A percentile compares a stretch with the other conserved stretches of the same genome.
These are phyloP conservation scores for Mycena pura DNA, from an alignment of 768 basidiomycete genomes.

Conservation along the genomic window DNA sequence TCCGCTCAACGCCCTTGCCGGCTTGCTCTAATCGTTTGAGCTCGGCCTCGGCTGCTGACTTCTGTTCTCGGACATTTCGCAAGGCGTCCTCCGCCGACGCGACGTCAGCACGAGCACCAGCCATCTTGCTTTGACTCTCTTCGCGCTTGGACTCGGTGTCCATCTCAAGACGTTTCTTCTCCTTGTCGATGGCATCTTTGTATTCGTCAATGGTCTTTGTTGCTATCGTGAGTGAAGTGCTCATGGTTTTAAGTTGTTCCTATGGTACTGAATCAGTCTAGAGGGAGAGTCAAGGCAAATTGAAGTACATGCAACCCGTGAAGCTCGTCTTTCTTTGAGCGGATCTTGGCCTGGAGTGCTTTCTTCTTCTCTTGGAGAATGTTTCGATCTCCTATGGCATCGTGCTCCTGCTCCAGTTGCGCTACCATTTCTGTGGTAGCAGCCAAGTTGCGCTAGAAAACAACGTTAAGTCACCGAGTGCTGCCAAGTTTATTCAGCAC, in stretches of 20 bases:
- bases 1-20: slow-evolving; percentile 45
- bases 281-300: not conserved
- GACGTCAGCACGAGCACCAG: slow-evolving; percentile 49
- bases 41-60: slow-evolving; percentile 37
- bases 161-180: slow-evolving; percentile 58
- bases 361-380: slow-evolving; percentile 48
- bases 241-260: slow-evolving; percentile 60
- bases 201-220: slow-evolving; percentile 45
- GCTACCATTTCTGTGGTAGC: slow-evolving; percentile 40
- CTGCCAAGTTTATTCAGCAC: slow-evolving; percentile 35
- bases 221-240: slow-evolving; percentile 41
- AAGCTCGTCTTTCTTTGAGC: slow-evolving; percentile 52
- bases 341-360: slow-evolving; percentile 48
- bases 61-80: slow-evolving; percentile 29
- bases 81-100: slow-evolving; percentile 43
- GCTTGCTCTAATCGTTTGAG: slow-evolving; percentile 39
- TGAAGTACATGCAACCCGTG: slow-evolving; percentile 50
- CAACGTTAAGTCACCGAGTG: not conserved
- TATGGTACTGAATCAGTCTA: slow-evolving; percentile 32
- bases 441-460: slow-evolving; percentile 2
- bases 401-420: slow-evolving; percentile 45
- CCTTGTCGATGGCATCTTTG: slow-evolving; percentile 57
- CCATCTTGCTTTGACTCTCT: slow-evolving; percentile 58
- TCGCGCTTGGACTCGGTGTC: slow-evolving; percentile 70
- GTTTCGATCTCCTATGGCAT: slow-evolving; percentile 53